Evolutionary conservation across 2,329 filamentous ascomycete genomes (phyloP), one percentile per base, ranked within the genome.

Genomic region (Fusarium ramigenum): DNA sequence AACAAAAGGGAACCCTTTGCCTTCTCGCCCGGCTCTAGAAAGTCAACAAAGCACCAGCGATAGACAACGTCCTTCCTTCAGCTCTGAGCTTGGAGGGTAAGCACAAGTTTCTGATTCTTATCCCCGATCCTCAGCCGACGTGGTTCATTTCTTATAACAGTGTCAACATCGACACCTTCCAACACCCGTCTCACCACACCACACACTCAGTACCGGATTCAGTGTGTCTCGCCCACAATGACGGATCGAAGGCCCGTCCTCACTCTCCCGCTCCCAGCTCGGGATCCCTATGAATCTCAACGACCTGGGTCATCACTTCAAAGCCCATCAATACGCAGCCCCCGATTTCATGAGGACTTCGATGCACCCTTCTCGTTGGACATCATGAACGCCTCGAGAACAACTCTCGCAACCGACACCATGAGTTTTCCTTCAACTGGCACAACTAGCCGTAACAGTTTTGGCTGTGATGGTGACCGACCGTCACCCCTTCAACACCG

Each of bases 271-370:
- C 75, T 80, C 52, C 78, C 73, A 30, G 62, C 53, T 28, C 72
- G 69, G 52, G 74, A 74, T 28, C 72, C 66, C n/a, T 54, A 54
- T 59, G 75, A 77, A 10, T 46, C 70, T 61, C 74, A 75, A 49
- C 73, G 60, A 60, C 66, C 74, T 43, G 69, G 69, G 43, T 70
- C 72, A 52, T 75, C 69, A 14, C 54, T 75, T 30, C 72, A 57
- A 52, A 75, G 69, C 21, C 72, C 72, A 21, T 75, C 72, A 37
- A 63, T 77, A 54, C 74, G 76, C 59, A 80, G 77, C 54, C 82
- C 82, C 19, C 79, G 81, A 37, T 83, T 83, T 68, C 78, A 65
- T 66, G 82, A 83, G 69, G 80, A 83, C 61, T 83, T 83, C 64
- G 78, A 83, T 65, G 82, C 81, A 4, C 82, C 82, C 21, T 83